Evolutionary conservation across 305 asterid species (phyloP).

Genomic region (Solanum chacoense): DNA sequence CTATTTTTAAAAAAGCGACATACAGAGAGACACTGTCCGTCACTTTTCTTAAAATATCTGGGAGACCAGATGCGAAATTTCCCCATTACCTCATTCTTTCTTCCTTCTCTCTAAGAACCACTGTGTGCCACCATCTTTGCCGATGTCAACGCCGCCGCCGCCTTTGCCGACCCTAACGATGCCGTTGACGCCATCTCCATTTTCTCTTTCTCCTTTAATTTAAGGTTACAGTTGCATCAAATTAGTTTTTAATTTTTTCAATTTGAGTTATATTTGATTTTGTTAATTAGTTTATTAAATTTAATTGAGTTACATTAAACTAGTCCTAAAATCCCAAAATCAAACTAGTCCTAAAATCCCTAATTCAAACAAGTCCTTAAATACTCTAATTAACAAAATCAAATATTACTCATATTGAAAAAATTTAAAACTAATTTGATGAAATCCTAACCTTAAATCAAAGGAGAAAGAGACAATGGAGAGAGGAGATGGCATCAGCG

Average conservation of each 20-base stretch:
- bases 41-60: neutral
- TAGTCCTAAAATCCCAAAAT: no score
- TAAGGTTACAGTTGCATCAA: neutral
- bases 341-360: neutral
- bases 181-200: neutral
- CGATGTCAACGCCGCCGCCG: rapidly evolving
- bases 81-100: neutral
- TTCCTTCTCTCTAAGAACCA: neutral
- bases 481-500: neutral
- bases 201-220: no score
- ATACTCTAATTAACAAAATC: neutral
- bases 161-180: no score
- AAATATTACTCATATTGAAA: neutral
- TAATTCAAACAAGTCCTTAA: neutral
- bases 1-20: no score
- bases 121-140: neutral
- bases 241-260: neutral
- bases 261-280: no score
- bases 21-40: neutral
- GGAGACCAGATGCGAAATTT: neutral
- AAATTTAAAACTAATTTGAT: neutral
- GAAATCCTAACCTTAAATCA: neutral
- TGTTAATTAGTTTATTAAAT: neutral
- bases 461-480: neutral
- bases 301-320: neutral